Percentiles rank a stretch among this genome's conserved stretches.
These are phyloP conservation scores for Fusarium armeniacum DNA, from an alignment of 2,329 filamentous ascomycete species.

Conservation along the genomic window DNA sequence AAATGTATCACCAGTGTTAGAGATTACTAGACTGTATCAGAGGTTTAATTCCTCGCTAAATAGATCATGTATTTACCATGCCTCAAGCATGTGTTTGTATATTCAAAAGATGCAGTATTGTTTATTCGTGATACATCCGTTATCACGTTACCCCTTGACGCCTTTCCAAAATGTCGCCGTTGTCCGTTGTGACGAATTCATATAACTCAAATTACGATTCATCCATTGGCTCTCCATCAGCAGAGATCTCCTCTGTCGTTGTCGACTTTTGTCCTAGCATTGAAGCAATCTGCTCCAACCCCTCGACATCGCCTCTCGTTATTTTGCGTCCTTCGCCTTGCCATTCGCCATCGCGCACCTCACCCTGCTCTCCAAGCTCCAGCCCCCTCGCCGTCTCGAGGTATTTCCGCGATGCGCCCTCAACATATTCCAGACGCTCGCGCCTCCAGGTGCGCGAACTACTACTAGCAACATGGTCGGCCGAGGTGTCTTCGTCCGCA, in stretches of 20 bases:
- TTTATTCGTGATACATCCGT: slow-evolving; percentile 7
- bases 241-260: background rate
- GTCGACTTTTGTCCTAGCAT: slow-evolving; percentile 56
- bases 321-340: slow-evolving; percentile 67
- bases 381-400: slow-evolving; percentile 78
- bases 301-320: slow-evolving; percentile 68
- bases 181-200: background rate
- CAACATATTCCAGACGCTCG: slow-evolving; percentile 85
- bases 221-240: slow-evolving; percentile 49
- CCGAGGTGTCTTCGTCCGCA: slow-evolving; percentile 52
- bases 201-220: slow-evolving; percentile 41
- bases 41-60: slow-evolving; percentile 42
- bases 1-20: slow-evolving; percentile 17
- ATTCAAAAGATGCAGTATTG: slow-evolving; percentile 23
- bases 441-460: slow-evolving; percentile 72
- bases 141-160: slow-evolving; percentile 37
- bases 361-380: slow-evolving; percentile 72
- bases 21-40: slow-evolving; percentile 32
- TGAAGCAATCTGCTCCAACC: slow-evolving; percentile 65
- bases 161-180: background rate
- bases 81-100: slow-evolving; percentile 30
- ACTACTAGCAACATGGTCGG: slow-evolving; percentile 51
- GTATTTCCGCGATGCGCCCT: slow-evolving; percentile 81
- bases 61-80: slow-evolving; percentile 25
- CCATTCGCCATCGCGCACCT: slow-evolving; percentile 75